These are phyloP conservation scores for Garcia nutans DNA, from an alignment of 345 rosid species.

Conservation along the genomic window DNA sequence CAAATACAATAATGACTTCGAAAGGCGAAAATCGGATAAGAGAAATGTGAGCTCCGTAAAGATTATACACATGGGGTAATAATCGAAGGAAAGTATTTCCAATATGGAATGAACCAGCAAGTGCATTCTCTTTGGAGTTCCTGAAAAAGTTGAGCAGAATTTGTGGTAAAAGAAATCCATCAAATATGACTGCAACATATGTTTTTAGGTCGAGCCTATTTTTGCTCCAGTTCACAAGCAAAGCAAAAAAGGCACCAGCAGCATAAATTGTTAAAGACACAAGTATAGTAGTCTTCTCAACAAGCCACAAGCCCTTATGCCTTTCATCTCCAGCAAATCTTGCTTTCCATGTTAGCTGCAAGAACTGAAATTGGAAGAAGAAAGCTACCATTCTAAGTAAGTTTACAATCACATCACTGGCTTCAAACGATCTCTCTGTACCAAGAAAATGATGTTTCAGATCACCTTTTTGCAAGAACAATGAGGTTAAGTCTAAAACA, in stretches of 20 bases:
- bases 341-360: conserved; percentile 8
- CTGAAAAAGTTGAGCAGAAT: conserved; percentile 13
- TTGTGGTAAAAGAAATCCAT: conserved; percentile 19
- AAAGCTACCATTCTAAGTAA: neutral
- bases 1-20: neutral
- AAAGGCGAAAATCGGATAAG: neutral
- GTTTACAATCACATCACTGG: neutral
- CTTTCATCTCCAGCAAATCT: neutral
- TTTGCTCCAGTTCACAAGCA: neutral
- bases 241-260: neutral
- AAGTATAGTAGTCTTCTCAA: neutral
- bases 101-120: neutral
- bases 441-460: conserved; percentile 4
- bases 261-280: neutral
- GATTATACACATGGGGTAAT: neutral
- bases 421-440: neutral
- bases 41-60: neutral
- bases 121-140: conserved; percentile 11
- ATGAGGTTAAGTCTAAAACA: neutral
- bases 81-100: conserved; percentile 6
- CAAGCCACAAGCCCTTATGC: conserved; percentile 1
- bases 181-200: neutral
- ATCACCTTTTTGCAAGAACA: conserved; percentile 4
- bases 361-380: conserved; percentile 1
- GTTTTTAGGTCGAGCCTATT: neutral